Conservation (phyloP, 768 basidiomycete species). For the Boletus coccyginus region DNA sequence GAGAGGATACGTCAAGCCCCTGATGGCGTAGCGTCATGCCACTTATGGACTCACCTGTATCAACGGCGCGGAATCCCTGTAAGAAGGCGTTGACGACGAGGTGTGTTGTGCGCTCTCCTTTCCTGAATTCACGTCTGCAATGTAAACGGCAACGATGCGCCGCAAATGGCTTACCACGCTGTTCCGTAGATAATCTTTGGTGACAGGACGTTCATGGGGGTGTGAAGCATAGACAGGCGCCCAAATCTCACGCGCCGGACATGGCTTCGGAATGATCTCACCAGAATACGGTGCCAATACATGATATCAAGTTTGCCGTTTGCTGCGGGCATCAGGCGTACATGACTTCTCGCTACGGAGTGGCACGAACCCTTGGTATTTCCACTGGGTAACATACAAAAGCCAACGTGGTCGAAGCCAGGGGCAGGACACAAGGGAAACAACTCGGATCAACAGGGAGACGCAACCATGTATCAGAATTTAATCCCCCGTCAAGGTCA, state of each 20-base stretch:
- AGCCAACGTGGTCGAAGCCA: background rate
- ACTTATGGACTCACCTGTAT: conserved; percentile 59
- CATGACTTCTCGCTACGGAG: background rate
- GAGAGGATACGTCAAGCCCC: conserved; percentile 12
- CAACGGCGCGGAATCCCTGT: conserved; percentile 77
- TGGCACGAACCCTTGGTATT: background rate
- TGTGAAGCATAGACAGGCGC: background rate
- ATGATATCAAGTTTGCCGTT: background rate
- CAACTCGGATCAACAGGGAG: too few species aligned
- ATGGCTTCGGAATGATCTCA: background rate
- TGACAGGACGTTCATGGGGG: conserved; percentile 30
- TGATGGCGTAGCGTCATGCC: background rate
- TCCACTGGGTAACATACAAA: background rate
- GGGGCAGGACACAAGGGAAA: background rate
- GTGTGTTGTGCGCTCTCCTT: conserved; percentile 65
- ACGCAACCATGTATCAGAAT: background rate
- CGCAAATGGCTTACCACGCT: conserved; percentile 45
- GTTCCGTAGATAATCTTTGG: conserved; percentile 59
- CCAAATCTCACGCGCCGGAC: conserved; percentile 15
- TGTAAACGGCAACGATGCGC: background rate
- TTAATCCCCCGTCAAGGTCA: background rate
- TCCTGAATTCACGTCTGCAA: conserved; percentile 45
- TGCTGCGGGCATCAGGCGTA: background rate
- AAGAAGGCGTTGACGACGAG: conserved; percentile 72
- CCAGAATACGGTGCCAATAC: background rate